Evolutionary conservation across 2,329 filamentous ascomycete species (phyloP), one percentile per base, ranked within the genome.

Genomic region (Pestalotiopsis sp.): DNA sequence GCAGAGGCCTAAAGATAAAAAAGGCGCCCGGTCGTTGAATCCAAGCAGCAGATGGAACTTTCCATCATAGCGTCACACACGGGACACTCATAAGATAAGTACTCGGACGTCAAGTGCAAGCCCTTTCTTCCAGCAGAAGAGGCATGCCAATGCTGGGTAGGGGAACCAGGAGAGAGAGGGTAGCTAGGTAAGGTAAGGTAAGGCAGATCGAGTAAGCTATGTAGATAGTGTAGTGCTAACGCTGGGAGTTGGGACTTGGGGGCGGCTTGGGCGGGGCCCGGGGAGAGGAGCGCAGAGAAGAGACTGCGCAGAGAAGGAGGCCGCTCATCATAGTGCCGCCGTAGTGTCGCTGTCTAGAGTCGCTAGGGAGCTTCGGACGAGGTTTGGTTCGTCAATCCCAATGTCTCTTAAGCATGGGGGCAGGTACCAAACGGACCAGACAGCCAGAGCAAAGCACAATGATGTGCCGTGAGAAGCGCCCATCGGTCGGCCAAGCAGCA

Each of bases 261-360:
- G 20, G 45, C 45, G n/a, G 45, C 45, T 52, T 17, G 45, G 20
- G 45, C 45, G 45, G 45, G 45, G 45, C 45, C 45, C 45, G 45
- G 45, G 17, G 45, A 52, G 27, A 27, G 59, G n/a, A 20, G n/a
- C 17, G 14, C 13, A 36, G 60, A 41, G 60, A 27, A 27, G 60
- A 25, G 57, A 14, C 13, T 25, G 13, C 23, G n/a, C 14, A 39
- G 36, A 36, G 27, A 25, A 62, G 17, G 23, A 61, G 59, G 59
- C 59, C 59, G 63, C 49, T 57, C 63, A 65, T 65, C 63, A 57
- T 65, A 65, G 63, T 65, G 62, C 62, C 41, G 20, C 23, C 31
- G 39, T 45, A 45, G 39, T 45, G 45, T n/a, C 45, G 45, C 20
- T 36, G 41, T 57, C 27, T 49, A 41, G 31, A 38, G 20, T 31